A percentile compares a stretch with the other conserved stretches of the same genome.
These are phyloP conservation scores for Ophiosphaerella korrae DNA, from an alignment of 2,329 filamentous ascomycete genomes.

Conservation along the genomic window DNA sequence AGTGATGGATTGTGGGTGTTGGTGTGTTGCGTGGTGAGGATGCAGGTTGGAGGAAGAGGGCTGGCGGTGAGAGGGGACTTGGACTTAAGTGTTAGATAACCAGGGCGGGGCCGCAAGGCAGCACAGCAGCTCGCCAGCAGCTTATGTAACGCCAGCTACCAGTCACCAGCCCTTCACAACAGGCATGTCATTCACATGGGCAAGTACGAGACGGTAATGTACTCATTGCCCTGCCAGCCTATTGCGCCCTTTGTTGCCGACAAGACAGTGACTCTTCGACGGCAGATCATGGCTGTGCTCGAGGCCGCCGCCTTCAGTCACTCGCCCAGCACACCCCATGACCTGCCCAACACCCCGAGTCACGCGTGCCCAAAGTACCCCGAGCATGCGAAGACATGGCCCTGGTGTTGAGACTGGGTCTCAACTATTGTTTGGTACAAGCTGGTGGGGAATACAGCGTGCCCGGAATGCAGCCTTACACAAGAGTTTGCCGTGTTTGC, in stretches of 20 bases:
- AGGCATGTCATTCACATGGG: constrained; percentile 9
- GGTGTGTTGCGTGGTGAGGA: constrained; percentile 26
- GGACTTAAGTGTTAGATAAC: constrained; percentile 4
- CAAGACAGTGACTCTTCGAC: constrained; percentile 27
- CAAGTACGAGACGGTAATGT: constrained; percentile 15
- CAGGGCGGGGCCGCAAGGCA: constrained; percentile 27
- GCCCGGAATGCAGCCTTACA: background rate
- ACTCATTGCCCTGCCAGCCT: constrained; percentile 15
- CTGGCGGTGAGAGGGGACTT: constrained; percentile 42
- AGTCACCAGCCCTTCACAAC: constrained; percentile 6
- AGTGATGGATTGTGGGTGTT: constrained; percentile 8
- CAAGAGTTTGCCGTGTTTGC: constrained; percentile 23
- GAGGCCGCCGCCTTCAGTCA: constrained; percentile 35
- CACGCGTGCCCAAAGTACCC: constrained; percentile 9
- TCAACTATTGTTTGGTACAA: too few species aligned
- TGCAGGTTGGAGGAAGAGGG: constrained; percentile 31
- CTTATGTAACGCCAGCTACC: constrained; percentile 11
- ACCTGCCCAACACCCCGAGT: constrained; percentile 25
- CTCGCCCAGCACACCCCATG: constrained; percentile 33
- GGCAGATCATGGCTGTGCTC: constrained; percentile 32
- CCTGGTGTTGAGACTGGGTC: too few species aligned
- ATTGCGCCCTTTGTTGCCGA: constrained; percentile 2
- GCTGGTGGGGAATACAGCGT: too few species aligned
- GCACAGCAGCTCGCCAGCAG: constrained; percentile 16
- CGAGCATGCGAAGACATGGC: too few species aligned